Evolutionary conservation across 2,329 filamentous ascomycete genomes (phyloP), one percentile per base, ranked within the genome.

Genomic region (Penicillium sp.): DNA sequence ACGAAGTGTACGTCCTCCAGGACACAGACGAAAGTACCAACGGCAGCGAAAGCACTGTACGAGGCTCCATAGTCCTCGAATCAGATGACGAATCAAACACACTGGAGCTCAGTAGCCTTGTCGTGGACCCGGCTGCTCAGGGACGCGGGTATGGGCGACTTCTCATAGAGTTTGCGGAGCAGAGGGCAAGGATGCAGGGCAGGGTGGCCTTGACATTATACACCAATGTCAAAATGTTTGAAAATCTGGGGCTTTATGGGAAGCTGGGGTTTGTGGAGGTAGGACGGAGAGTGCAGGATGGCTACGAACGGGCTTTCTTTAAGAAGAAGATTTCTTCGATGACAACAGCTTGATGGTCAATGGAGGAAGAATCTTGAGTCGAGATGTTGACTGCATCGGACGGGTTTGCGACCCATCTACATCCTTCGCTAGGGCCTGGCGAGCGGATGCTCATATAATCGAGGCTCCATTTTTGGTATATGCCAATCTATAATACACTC

Each of bases 181-280:
- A 55, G 7, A 23, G 50, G 45, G 66, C 62, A 2, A 53, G 49
- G 38, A 61, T 50, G 19, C 38, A 50, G 41, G 41, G 31, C 9
- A 62, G 46, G 1, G 30, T 5, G 11, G 60, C 47, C 0, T 13
- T 71, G 15, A 67, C 60, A 3, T 57, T 71, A 5, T 70, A 64
- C n/a, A 70, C 69, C 0, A 70, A 70, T 60, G 60, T 66, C 41
- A 70, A 67, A 21, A 71, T 70, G 69, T 61, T 62, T 44, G 69
- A 71, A 51, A 71, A 70, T 49, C 19, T 71, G 23, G 54, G 13
- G 11, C 55, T 69, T 8, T 70, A 71, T 61, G 21, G 13, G 1
- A 66, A 61, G 29, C 23, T 70, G 47, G 69, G 69, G 7, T 70
- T 71, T 61, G 17, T 21, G 9, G 69, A 70, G 47, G 66, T 44